Conservation (phyloP, 805 yeast species). For the Myxozyma mucilagina region DNA sequence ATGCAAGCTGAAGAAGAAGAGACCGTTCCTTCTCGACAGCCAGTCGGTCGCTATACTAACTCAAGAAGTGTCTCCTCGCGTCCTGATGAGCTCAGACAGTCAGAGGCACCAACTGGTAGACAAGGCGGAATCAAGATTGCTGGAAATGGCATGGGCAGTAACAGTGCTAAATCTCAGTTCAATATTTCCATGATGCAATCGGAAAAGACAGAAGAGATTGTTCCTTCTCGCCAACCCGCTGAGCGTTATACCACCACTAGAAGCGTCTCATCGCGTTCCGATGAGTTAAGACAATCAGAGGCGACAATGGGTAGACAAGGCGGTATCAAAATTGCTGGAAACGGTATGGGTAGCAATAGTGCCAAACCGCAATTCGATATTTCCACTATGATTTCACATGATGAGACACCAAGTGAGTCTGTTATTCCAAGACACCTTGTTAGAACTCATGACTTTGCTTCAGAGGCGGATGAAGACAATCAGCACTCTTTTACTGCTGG, state of each 20-base stretch:
- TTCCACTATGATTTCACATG: neutral
- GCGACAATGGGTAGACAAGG: neutral
- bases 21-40: neutral
- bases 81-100: neutral
- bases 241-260: neutral
- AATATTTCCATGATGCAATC: slow-evolving; percentile 2
- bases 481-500: neutral
- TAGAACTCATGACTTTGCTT: neutral
- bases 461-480: neutral
- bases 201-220: slow-evolving; percentile 5
- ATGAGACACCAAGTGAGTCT: slow-evolving; percentile 1
- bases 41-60: neutral
- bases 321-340: slow-evolving; percentile 26
- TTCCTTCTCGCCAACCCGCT: neutral
- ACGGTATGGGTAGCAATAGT: slow-evolving; percentile 26
- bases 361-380: slow-evolving; percentile 13
- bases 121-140: slow-evolving; percentile 20
- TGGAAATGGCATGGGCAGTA: slow-evolving; percentile 27
- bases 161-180: slow-evolving; percentile 16
- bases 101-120: neutral
- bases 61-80: neutral
- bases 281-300: neutral
- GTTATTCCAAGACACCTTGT: neutral
- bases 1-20: slow-evolving; percentile 12
- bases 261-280: neutral